Conservation (phyloP, 495 filamentous ascomycete species). For the Xylaria flabelliformis region DNA sequence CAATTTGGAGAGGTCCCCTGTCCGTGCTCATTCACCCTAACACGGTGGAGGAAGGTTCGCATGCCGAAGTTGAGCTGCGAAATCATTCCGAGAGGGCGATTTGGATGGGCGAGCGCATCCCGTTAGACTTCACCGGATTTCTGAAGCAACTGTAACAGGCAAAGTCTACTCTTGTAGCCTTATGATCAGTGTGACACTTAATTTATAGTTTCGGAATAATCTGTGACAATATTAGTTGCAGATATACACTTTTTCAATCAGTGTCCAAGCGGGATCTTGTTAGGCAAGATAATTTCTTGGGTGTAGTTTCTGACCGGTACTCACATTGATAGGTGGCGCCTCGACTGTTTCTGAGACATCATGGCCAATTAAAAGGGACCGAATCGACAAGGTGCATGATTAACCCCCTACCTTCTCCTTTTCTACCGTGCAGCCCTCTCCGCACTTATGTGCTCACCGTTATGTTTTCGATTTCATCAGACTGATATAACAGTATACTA, state of each 20-base stretch:
- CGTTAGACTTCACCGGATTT: conserved; percentile 58
- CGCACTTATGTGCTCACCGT: too few relatives aligned
- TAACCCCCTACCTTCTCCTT: too few relatives aligned
- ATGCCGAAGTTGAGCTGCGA: conserved; percentile 56
- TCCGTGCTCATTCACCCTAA: conserved; percentile 85
- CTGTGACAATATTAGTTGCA: not conserved
- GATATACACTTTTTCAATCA: not conserved
- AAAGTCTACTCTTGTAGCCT: not conserved
- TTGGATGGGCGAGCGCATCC: conserved; percentile 80
- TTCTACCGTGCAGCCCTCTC: too few relatives aligned
- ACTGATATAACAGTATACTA: too few relatives aligned
- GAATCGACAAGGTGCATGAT: too few relatives aligned
- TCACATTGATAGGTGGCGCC: too few relatives aligned
- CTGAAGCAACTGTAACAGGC: not conserved
- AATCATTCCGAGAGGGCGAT: conserved; percentile 80
- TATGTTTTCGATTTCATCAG: too few relatives aligned
- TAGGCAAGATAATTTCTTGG: too few relatives aligned
- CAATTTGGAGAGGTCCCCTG: conserved; percentile 82
- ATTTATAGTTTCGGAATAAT: not conserved
- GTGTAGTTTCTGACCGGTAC: too few relatives aligned
- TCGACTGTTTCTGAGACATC: too few relatives aligned
- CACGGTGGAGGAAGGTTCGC: conserved; percentile 54
- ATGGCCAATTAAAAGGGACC: too few relatives aligned
- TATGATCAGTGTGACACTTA: not conserved
- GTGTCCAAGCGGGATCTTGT: too few relatives aligned